Evolutionary conservation across 2,329 filamentous ascomycete genomes (phyloP).

Genomic region (Scopulariopsis brevicaulis): DNA sequence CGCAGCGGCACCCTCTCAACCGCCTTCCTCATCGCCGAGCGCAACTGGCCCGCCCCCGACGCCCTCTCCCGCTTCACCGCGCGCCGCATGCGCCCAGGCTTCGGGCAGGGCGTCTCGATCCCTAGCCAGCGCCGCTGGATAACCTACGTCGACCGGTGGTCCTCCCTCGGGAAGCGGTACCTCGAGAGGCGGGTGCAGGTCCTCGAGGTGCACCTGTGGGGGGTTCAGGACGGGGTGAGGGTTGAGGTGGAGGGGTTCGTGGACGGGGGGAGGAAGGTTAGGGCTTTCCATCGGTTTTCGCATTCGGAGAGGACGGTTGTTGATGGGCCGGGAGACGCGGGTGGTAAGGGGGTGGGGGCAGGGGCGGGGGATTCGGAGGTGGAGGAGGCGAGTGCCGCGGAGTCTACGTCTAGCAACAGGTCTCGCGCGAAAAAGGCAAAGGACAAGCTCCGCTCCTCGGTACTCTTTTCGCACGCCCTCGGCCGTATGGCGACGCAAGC

Average conservation of each 20-base stretch:
- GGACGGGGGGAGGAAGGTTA: conserved; percentile 82
- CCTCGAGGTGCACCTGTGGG: conserved; percentile 83
- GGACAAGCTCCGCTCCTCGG: neutral
- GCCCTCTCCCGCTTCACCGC: conserved; percentile 56
- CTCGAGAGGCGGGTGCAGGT: conserved; percentile 76
- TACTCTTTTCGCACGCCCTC: neutral
- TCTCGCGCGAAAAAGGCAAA: neutral
- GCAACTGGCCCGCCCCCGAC: conserved; percentile 45
- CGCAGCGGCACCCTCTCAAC: conserved; percentile 80
- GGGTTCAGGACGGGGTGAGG: conserved; percentile 76
- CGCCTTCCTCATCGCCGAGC: conserved; percentile 82
- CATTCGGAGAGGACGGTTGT: conserved; percentile 61
- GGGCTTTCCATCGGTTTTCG: conserved; percentile 70
- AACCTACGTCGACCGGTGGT: conserved; percentile 81
- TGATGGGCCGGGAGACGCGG: conserved; percentile 39
- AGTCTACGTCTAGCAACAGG: neutral
- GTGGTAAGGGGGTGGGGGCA: conserved; percentile 33
- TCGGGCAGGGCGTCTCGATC: conserved; percentile 84
- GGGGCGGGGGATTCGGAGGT: conserved; percentile 10
- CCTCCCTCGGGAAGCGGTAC: conserved; percentile 63
- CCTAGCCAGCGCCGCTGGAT: conserved; percentile 86
- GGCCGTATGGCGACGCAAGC: neutral
- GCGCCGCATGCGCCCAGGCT: conserved; percentile 77
- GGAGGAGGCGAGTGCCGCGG: neutral
- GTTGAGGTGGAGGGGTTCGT: conserved; percentile 74